Evolutionary conservation across 108 stramenopile genomes (phyloP), one percentile per base, ranked within the genome.

Genomic region (Cylindrotheca closterium): DNA sequence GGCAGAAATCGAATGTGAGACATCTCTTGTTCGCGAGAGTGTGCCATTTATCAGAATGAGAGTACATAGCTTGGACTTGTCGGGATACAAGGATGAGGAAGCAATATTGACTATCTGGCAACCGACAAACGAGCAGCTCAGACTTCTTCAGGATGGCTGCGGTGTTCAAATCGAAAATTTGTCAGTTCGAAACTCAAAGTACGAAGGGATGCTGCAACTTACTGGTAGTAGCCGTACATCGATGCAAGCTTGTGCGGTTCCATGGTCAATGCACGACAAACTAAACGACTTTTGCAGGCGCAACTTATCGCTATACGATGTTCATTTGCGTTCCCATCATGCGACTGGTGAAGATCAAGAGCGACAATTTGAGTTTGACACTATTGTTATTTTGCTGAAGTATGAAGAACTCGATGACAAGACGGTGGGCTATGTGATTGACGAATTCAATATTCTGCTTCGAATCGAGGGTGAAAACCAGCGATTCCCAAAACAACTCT

Each of bases 21-120:
- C 77, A 23, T 67, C 52, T 47, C 50, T 72, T 5, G 48, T 78
- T 47, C 60, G 88, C 24, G 61, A 56, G 19, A 85, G 84, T 60
- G 74, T 31, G 25, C 84, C 87, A 2, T 90, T 87, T 48, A 45
- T 87, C 8, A 54, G 82, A 47, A 49, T 86, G 5, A 66, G 74
- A 0, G 87, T 90, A 30, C 65, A 52, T 30, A 69, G 63, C 29
- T 23, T 48, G 7, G 23, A 27, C 7, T 48, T 30, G 34, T 48
- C 69, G 57, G 70, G 65, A 45, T 17, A 1, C 24, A 30, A 30
- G 17, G 48, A 56, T 5, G 68, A 71, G 3, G 48, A 33, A n/a
- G 79, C 70, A 3, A 67, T 79, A 30, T 65, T 93, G 1, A 89
- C 87, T 18, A 63, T 91, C n/a, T 90, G 90, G 88, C 59, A 82